These are phyloP conservation scores for Gastrodia elata DNA, from an alignment of 106 monocot genomes.

Conservation along the genomic window DNA sequence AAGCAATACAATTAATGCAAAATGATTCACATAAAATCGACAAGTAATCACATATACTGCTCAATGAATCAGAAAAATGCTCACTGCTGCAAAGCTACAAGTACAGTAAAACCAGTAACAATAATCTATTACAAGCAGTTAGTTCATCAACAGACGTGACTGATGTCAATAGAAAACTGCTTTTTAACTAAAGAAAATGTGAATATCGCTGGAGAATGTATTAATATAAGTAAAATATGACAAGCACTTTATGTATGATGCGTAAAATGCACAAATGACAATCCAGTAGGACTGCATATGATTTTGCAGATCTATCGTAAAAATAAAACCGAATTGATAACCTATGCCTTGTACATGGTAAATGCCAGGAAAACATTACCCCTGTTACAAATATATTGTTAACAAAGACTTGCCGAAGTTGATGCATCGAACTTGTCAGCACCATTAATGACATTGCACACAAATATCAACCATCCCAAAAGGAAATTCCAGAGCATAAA, in stretches of 20 bases:
- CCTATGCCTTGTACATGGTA: neutral
- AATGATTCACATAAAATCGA: neutral
- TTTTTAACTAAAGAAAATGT: neutral
- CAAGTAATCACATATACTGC: neutral
- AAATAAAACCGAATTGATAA: neutral
- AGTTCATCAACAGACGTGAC: neutral
- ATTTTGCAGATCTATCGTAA: neutral
- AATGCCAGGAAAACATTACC: neutral
- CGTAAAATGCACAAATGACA: neutral
- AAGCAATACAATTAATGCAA: neutral
- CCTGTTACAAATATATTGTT: neutral
- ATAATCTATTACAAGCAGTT: neutral
- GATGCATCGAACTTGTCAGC: neutral
- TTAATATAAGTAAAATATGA: neutral
- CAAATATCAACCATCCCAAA: neutral
- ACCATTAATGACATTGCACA: neutral
- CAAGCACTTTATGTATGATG: neutral
- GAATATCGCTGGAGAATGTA: neutral
- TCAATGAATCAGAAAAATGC: neutral
- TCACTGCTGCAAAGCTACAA: neutral
- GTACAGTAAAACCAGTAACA: neutral
- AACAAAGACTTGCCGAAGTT: neutral
- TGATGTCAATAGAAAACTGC: neutral
- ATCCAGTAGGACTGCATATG: neutral
- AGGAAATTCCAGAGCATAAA: neutral